Evolutionary conservation across 148 eudicot genomes (phyloP).

Genomic region (Fagopyrum esculentum): DNA sequence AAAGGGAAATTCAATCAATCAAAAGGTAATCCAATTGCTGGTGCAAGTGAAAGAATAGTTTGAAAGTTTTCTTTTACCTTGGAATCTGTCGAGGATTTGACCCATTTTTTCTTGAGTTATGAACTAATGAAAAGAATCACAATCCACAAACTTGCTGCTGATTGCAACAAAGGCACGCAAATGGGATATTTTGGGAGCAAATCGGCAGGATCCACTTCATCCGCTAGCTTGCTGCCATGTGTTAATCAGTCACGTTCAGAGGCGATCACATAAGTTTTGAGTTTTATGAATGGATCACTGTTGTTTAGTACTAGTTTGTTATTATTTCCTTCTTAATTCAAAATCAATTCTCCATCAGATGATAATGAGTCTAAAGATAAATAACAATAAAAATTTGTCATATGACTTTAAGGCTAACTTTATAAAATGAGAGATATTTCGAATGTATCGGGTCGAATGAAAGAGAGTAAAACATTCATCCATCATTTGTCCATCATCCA

Average conservation of each 20-base stretch:
- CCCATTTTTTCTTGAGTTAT: not conserved
- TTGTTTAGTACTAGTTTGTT: too few species aligned
- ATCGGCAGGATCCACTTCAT: not conserved
- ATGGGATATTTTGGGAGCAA: not conserved
- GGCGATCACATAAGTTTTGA: not conserved
- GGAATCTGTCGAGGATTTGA: conserved; percentile 13
- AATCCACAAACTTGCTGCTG: not conserved
- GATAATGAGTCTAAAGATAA: too few species aligned
- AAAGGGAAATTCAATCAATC: not conserved
- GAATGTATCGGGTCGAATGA: too few species aligned
- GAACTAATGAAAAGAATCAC: not conserved
- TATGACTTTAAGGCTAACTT: too few species aligned
- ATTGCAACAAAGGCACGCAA: not conserved
- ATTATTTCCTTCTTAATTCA: too few species aligned
- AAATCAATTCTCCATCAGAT: too few species aligned
- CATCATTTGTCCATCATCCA: too few species aligned
- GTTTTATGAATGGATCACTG: not conserved
- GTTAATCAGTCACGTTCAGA: not conserved
- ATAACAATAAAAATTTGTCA: too few species aligned
- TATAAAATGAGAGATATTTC: too few species aligned
- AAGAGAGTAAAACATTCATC: too few species aligned
- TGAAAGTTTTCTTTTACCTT: not conserved
- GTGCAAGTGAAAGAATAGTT: not conserved
- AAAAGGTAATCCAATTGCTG: not conserved
- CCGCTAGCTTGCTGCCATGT: conserved; percentile 10